These are phyloP conservation scores for Emmonsia crescens DNA, from an alignment of 2,329 filamentous ascomycete genomes.

Conservation along the genomic window DNA sequence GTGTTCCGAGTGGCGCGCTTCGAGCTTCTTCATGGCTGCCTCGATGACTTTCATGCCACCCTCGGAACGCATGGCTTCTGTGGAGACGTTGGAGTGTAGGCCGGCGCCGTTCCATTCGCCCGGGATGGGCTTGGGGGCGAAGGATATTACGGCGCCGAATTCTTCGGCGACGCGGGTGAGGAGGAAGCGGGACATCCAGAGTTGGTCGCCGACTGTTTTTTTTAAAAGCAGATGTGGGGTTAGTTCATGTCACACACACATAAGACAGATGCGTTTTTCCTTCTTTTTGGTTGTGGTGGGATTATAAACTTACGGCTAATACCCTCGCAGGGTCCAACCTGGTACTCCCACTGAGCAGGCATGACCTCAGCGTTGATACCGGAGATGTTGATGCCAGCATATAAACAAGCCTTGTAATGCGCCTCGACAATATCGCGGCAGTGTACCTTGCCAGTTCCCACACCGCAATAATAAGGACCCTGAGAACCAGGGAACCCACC, in stretches of 20 bases:
- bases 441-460: slow-evolving; percentile 92
- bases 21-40: slow-evolving; percentile 70
- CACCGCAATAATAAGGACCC: slow-evolving; percentile 96
- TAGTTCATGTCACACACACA: too few relatives aligned
- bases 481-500: slow-evolving; percentile 85
- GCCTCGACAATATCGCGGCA: slow-evolving; percentile 96
- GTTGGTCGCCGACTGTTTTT: slow-evolving; percentile 82
- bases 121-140: slow-evolving; percentile 89
- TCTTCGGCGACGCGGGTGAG: slow-evolving; percentile 89
- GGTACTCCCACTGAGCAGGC: slow-evolving; percentile 97
- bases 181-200: slow-evolving; percentile 87
- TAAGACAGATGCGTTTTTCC: not conserved
- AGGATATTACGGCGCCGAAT: slow-evolving; percentile 89
- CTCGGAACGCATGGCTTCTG: slow-evolving; percentile 74
- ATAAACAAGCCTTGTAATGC: slow-evolving; percentile 84
- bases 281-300: not conserved
- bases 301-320: slow-evolving; percentile 58
- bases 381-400: slow-evolving; percentile 83
- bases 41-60: slow-evolving; percentile 96
- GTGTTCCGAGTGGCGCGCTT: slow-evolving; percentile 67
- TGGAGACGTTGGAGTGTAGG: slow-evolving; percentile 90
- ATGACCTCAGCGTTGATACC: slow-evolving; percentile 99
- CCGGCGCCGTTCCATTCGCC: slow-evolving; percentile 97
- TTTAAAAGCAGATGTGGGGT: too few relatives aligned
- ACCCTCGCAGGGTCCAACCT: slow-evolving; percentile 80